phyloP scores from a whole-genome alignment of 257 asterid species.

The Coffea canephora region DNA sequence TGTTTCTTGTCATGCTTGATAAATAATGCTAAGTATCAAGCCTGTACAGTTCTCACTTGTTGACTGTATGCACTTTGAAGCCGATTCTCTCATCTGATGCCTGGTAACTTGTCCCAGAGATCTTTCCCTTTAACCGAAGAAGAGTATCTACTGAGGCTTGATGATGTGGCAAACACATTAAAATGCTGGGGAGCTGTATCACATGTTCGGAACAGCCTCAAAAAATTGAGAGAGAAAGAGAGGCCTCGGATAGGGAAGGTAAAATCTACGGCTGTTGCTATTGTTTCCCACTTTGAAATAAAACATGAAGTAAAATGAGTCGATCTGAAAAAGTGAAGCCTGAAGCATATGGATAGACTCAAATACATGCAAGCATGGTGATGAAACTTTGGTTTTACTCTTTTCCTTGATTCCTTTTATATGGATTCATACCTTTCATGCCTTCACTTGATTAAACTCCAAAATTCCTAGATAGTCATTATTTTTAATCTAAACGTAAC shows the following conservation, averaged over 20 bases:
- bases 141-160: constrained; percentile 93
- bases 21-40: not conserved
- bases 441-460: too few species aligned
- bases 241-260: constrained; percentile 95
- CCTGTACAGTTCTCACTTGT: not conserved
- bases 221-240: constrained; percentile 60
- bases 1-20: not conserved
- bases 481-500: too few species aligned
- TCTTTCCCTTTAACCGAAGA: constrained; percentile 92
- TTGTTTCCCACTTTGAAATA: not conserved
- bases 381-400: not conserved
- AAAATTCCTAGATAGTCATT: too few species aligned
- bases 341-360: not conserved
- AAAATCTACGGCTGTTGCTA: not conserved
- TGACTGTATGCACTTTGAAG: not conserved
- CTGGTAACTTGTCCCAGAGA: constrained; percentile 46
- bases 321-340: not conserved
- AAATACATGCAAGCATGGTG: not conserved
- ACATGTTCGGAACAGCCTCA: constrained; percentile 75
- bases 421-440: not conserved
- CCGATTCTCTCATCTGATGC: constrained; percentile 24
- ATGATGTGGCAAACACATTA: constrained; percentile 82
- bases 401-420: not conserved
- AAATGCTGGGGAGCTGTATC: constrained; percentile 99
- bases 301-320: not conserved